Evolutionary conservation across 768 basidiomycete genomes (phyloP), one percentile per base, ranked within the genome.

Genomic region (Leccinum olivaceopallidum): DNA sequence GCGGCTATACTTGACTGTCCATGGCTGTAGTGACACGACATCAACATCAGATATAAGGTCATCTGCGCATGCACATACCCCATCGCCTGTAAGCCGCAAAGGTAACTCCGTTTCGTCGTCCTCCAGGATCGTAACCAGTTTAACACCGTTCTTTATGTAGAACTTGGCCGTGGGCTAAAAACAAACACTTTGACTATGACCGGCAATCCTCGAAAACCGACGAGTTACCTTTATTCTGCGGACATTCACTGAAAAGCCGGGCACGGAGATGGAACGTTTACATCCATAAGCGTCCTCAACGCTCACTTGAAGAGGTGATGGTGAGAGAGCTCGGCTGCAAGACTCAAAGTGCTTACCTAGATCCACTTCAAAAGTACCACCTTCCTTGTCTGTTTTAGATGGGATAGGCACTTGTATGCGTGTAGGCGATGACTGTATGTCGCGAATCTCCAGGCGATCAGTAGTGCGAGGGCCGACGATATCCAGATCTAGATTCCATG

Each of bases 251-350:
- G 85, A 82, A 36, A 96, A 75, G 3, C 90, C 90, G n/a, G 88
- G 86, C 0, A 87, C 87, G 8, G 85, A 83, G 16, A 98, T 75
- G 8, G 86, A 69, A 26, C 92, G 83, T 67, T 87, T 89, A 76
- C 97, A 98, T 30, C 90, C 89, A 68, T 93, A 92, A 5, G 85
- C 85, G 76, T 98, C 97, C 70, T 90, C 88, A 28, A 98, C 85
- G 66, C 85, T 91, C 57, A 92, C 88, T 88, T 75, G 42, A 59
- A n/a, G 36, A 59, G 10, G 13, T 8, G 10, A 48, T 53, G 6
- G 48, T 60, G 67, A 62, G 49, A 48, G 53, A 22, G 14, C 16
- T n/a, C 20, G 9, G 13, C 39, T 32, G 8, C 56, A 22, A 60
- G 44, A 56, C 8, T 36, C 36, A 22, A 13, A 14, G 26, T 16